Evolutionary conservation across 306 rosid genomes (phyloP), one percentile per base, ranked within the genome.

Genomic region (Cucurbita moschata): DNA sequence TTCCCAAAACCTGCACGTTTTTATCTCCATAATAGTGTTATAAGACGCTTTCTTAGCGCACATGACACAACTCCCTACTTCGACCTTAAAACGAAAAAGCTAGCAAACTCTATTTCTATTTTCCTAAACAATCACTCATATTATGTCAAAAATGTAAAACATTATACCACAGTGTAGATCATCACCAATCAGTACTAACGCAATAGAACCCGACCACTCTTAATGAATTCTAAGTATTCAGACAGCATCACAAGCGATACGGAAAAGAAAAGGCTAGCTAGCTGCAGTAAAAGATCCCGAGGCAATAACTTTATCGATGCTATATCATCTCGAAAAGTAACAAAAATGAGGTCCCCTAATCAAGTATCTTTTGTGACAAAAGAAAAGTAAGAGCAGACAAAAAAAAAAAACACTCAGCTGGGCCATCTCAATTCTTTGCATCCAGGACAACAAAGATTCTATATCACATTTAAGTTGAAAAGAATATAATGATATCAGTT

Each of bases 391-490:
- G 44, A 51, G 46, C 30, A 70, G 59, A 51, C 39, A 11, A 69
- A 51, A 13, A 30, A 62, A 21, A 21, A 21, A 21, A 19, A 19
- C 19, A 19, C 12, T 38, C 18, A 26, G 54, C 13, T 56, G 40
- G 61, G 57, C 10, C 37, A 59, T 47, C 16, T 55, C 39, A 60
- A 40, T 49, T 46, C 73, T 58, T 57, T 38, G 57, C 76, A 50
- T 58, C 73, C 8, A 44, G 52, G 39, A 57, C 54, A 53, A 30
- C 11, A 75, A 64, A 21, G 75, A 79, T 73, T 71, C 78, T 43
- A 50, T 65, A 81, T 79, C 75, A 71, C 65, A 76, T 56, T 66
- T 73, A 50, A 76, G 79, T 56, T 56, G 78, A 76, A 56, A 62
- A 50, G 72, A 63, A 78, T 66, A 78, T 47, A 52, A 30, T 78